Base-by-base conservation (phyloP, 345 rosid species). In the Eutrema japonicum region DNA sequence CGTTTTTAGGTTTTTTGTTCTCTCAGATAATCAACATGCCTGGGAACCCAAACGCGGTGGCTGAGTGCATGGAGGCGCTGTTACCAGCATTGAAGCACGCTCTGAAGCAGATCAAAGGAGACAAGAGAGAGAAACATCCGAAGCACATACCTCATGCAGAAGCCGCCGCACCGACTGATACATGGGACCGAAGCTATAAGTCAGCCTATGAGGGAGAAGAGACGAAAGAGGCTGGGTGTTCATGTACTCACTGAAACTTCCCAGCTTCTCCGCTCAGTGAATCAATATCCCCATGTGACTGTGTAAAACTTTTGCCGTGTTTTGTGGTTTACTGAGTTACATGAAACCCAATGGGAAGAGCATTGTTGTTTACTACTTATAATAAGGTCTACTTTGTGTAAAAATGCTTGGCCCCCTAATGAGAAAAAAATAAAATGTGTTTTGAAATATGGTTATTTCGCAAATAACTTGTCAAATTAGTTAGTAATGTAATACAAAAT, bases 11-110 rank as follows among this genome's bases (percentile, higher is more conserved):
- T 29, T 9, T 72, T 16, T 50, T 68, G 43, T 6, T 36, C 7
- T 50, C 35, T 8, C 80, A 92, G 99, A 92, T 95, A 38, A 92
- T 95, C 85, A 90, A 92, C 85, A 88, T 90, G 96, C 96, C 99
- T 4, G 97, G 97, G 59, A 95, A 95, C 81, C 99, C 96, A 32
- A 92, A 95, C 66, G 97, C 98, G 0, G 96, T 85, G 29, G 93
- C 88, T 0, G 99, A 95, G 80, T 95, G 99, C 80, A 86, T 88
- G 96, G 96, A 90, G 61, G 96, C 99, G 18, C 72, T 95, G 77
- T 57, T 95, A 72, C 96, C 98, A 0, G 89, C 92, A 2, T 89
- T 95, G 18, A 95, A 92, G 80, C 97, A 95, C 40, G 97, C 96
- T 0, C 46, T 88, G 35, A 95, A 87, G 85, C 97, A 95, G 85